Conservation (phyloP, 2,329 filamentous ascomycete species). For the Lasiodiplodia sp. region DNA sequence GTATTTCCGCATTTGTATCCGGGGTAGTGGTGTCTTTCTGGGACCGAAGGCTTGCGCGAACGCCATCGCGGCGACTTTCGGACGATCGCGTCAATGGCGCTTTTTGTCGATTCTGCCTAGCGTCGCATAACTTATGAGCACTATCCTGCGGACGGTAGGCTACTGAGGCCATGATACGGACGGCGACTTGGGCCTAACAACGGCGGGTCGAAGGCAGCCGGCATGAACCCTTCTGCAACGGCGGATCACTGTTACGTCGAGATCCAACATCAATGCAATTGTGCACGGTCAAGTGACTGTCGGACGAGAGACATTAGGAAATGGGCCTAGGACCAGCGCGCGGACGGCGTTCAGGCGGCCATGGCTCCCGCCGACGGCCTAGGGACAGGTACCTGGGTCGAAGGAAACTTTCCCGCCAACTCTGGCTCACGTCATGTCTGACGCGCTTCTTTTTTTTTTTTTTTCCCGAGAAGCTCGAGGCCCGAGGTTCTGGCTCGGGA, state of each 20-base stretch:
- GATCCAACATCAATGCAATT: background rate
- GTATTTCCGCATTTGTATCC: background rate
- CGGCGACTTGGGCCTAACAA: slow-evolving; percentile 2
- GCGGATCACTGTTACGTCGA: slow-evolving; percentile 11
- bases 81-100: background rate
- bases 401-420: background rate
- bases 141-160: background rate
- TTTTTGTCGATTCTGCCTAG: slow-evolving; percentile 3
- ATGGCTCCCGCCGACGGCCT: background rate
- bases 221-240: slow-evolving; percentile 10
- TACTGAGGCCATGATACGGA: slow-evolving; percentile 4
- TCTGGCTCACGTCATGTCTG: slow-evolving; percentile 9
- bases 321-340: slow-evolving; percentile 8
- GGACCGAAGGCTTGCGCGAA: slow-evolving; percentile 5
- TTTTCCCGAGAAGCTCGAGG: slow-evolving; percentile 3
- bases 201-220: background rate
- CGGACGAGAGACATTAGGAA: slow-evolving; percentile 1
- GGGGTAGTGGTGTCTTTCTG: background rate
- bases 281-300: background rate
- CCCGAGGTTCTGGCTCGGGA: slow-evolving; percentile 13
- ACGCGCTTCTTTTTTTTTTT: slow-evolving; percentile 3
- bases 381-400: background rate
- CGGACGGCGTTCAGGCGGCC: background rate
- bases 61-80: background rate
- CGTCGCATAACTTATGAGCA: slow-evolving; percentile 8